phyloP scores from a whole-genome alignment of 805 yeast species.

The Wickerhamomyces mucosus region DNA sequence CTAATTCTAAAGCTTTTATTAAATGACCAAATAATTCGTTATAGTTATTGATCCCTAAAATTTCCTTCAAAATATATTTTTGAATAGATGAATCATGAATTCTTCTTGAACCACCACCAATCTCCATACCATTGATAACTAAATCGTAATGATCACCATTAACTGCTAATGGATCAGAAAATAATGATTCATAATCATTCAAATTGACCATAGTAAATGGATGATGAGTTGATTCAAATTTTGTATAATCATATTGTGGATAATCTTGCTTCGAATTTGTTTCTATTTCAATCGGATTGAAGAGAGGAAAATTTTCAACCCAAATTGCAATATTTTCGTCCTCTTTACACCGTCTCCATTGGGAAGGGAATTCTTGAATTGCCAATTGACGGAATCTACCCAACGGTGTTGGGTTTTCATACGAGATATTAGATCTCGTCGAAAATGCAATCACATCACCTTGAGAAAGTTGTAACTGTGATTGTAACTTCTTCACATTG shows the following conservation, averaged over 20 bases:
- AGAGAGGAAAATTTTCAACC: slow-evolving; percentile 90
- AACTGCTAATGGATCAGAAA: slow-evolving; percentile 47
- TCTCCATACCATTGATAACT: slow-evolving; percentile 88
- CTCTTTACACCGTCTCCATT: slow-evolving; percentile 25
- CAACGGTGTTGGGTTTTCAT: slow-evolving; percentile 93
- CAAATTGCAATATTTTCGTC: slow-evolving; percentile 53
- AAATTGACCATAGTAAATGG: slow-evolving; percentile 91
- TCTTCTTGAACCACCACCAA: slow-evolving; percentile 97
- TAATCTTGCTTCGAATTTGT: slow-evolving; percentile 26
- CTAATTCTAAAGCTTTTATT: slow-evolving; percentile 69
- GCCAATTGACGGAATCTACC: slow-evolving; percentile 79
- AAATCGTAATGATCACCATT: slow-evolving; percentile 91
- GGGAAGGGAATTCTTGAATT: slow-evolving; percentile 40
- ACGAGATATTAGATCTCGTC: slow-evolving; percentile 60
- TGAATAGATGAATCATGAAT: slow-evolving; percentile 82
- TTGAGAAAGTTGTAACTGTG: slow-evolving; percentile 31
- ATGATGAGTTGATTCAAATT: slow-evolving; percentile 76
- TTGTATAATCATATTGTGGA: slow-evolving; percentile 47
- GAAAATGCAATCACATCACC: slow-evolving; percentile 76
- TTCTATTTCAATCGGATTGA: slow-evolving; percentile 56
- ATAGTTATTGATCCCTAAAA: slow-evolving; percentile 52
- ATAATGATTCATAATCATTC: slow-evolving; percentile 54
- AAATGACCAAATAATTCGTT: slow-evolving; percentile 76
- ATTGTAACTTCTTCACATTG: slow-evolving; percentile 21
- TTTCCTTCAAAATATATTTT: slow-evolving; percentile 53